Conservation (phyloP, 2,329 filamentous ascomycete species). For the Colletotrichum karsti region DNA sequence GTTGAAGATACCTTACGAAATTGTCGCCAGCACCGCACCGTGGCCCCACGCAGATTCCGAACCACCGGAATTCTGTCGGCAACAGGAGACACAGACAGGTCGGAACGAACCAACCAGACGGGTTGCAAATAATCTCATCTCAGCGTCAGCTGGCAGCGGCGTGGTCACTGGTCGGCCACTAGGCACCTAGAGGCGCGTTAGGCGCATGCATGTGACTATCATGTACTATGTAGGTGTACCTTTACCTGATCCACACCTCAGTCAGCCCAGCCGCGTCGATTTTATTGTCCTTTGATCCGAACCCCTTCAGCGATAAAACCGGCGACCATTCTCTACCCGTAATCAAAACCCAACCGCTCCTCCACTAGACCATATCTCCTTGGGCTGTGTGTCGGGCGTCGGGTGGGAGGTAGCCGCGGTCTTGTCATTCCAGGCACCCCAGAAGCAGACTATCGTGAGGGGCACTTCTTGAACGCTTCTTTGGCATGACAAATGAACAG, state of each 20-base stretch:
- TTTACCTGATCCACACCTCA: neutral
- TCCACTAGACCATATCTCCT: too few species aligned
- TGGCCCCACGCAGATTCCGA: conserved; percentile 14
- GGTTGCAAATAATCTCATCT: neutral
- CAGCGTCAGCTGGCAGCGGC: conserved; percentile 4
- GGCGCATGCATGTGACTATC: conserved; percentile 8
- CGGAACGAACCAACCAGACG: conserved; percentile 3
- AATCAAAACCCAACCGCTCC: too few species aligned
- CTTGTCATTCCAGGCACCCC: too few species aligned
- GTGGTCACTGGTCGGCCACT: neutral
- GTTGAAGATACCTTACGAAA: too few species aligned
- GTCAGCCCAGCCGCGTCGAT: neutral
- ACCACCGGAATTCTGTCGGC: conserved; percentile 7
- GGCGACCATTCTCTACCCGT: too few species aligned
- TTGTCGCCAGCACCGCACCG: neutral
- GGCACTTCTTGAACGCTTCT: too few species aligned
- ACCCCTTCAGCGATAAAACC: neutral
- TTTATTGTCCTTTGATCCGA: conserved; percentile 20
- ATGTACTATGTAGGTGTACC: neutral
- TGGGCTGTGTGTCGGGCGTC: too few species aligned
- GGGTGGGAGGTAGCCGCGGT: too few species aligned
- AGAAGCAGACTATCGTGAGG: too few species aligned
- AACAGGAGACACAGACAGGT: neutral
- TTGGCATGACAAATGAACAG: too few species aligned
- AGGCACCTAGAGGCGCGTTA: neutral